Conservation (phyloP, 306 rosid genomes). For the Cyclanthera cordifolia region DNA sequence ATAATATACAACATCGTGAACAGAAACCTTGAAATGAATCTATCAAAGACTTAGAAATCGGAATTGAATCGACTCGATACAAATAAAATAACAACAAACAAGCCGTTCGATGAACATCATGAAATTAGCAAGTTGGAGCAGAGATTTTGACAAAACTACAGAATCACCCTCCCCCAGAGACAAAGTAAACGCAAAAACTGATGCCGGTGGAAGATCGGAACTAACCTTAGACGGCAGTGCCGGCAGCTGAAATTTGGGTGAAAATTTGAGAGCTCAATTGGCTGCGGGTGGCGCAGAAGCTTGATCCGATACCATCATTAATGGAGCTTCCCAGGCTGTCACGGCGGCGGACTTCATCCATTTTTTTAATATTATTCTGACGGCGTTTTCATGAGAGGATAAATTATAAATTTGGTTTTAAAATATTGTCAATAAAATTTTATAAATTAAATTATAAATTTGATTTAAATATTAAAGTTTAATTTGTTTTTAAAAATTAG, state of each 20-base stretch:
- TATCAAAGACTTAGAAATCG: background rate
- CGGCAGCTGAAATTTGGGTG: background rate
- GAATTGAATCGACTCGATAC: background rate
- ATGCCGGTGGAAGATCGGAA: constrained; percentile 2
- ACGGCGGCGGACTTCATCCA: constrained; percentile 4
- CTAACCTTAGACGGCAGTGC: background rate
- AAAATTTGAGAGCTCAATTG: background rate
- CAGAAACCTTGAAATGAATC: background rate
- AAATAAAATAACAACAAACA: background rate
- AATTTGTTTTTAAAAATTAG: too few species aligned
- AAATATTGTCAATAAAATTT: too few species aligned
- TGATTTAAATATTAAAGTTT: too few species aligned
- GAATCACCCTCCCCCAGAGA: background rate
- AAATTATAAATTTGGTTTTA: background rate
- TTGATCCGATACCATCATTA: background rate
- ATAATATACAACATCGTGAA: background rate
- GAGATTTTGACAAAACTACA: background rate
- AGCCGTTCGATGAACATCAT: background rate
- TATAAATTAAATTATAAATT: too few species aligned
- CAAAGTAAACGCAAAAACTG: background rate
- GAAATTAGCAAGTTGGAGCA: background rate
- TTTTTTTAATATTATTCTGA: background rate
- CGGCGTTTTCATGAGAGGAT: background rate
- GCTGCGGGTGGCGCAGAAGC: background rate
- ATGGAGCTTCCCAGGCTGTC: constrained; percentile 6